Evolutionary conservation across 345 rosid species (phyloP).

Genomic region (Eucalyptus paniculata): DNA sequence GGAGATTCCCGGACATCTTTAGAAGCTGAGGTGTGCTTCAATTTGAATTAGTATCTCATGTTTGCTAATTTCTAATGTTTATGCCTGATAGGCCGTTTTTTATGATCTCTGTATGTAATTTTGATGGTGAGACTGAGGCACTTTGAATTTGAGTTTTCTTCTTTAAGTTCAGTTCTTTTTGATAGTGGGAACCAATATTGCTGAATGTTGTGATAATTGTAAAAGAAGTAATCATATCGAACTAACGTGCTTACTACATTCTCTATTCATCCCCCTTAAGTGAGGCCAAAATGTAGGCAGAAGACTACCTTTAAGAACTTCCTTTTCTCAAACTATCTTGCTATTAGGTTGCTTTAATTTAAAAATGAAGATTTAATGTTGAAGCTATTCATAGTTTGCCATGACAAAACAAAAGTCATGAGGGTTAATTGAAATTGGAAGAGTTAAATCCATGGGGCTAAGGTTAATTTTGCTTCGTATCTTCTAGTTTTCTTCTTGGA

Average conservation of each 20-base stretch:
- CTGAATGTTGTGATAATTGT: background rate
- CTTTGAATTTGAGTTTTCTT: background rate
- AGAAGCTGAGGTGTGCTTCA: conserved; percentile 75
- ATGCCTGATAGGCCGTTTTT: background rate
- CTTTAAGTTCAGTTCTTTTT: background rate
- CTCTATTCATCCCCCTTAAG: background rate
- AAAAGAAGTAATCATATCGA: background rate
- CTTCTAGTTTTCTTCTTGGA: background rate
- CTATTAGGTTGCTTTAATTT: background rate
- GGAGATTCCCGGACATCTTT: conserved; percentile 87
- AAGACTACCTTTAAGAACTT: background rate
- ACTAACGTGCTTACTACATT: background rate
- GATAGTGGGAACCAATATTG: background rate
- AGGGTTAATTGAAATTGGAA: background rate
- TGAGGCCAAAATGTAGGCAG: background rate
- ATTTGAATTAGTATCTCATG: background rate
- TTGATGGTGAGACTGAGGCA: background rate
- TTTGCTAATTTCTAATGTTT: background rate
- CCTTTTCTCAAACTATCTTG: background rate
- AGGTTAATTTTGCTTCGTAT: background rate
- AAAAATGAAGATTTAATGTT: background rate
- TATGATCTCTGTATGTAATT: background rate
- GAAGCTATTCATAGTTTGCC: background rate
- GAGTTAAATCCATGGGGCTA: background rate
- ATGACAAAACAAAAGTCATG: background rate